Conservation (phyloP, 2,329 filamentous ascomycete genomes). For the Pseudohalonectria lignicola region DNA sequence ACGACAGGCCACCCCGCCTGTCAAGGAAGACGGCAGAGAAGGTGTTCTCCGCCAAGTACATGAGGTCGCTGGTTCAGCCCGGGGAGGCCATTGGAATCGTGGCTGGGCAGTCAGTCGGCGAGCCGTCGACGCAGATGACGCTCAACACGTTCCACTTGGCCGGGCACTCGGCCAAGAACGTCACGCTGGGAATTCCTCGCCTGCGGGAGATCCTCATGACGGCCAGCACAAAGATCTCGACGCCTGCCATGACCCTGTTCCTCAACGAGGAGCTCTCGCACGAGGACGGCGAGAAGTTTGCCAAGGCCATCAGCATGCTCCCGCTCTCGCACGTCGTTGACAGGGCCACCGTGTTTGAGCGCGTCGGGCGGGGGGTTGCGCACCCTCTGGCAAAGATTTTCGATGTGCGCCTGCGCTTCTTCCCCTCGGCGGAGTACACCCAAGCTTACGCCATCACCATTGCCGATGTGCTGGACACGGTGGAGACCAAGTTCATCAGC, state of each 20-base stretch:
- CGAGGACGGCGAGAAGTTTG: conserved; percentile 65
- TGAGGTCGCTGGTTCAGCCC: conserved; percentile 83
- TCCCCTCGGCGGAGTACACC: conserved; percentile 72
- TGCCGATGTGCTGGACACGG: conserved; percentile 63
- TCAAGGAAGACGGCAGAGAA: conserved; percentile 68
- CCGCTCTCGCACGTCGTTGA: conserved; percentile 78
- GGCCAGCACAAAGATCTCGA: conserved; percentile 78
- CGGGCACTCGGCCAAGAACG: conserved; percentile 96
- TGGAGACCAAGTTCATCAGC: conserved; percentile 73
- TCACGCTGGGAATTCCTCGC: conserved; percentile 93
- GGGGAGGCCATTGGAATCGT: conserved; percentile 96
- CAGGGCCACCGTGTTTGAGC: conserved; percentile 69
- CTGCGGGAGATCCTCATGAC: conserved; percentile 98
- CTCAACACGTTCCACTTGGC: conserved; percentile 99
- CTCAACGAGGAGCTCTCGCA: conserved; percentile 61
- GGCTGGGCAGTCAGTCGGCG: conserved; percentile 90
- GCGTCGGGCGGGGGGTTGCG: conserved; percentile 58
- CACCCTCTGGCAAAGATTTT: conserved; percentile 72
- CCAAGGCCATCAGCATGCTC: conserved; percentile 83
- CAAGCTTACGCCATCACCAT: conserved; percentile 75
- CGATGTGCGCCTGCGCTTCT: conserved; percentile 72
- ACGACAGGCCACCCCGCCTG: conserved; percentile 21
- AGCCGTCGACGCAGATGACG: conserved; percentile 98
- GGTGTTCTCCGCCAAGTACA: conserved; percentile 83
- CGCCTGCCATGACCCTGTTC: conserved; percentile 78